A percentile compares a stretch with the other conserved stretches of the same genome.
These are phyloP conservation scores for Septoria linicola DNA, from an alignment of 2,329 filamentous ascomycete genomes.

Conservation along the genomic window DNA sequence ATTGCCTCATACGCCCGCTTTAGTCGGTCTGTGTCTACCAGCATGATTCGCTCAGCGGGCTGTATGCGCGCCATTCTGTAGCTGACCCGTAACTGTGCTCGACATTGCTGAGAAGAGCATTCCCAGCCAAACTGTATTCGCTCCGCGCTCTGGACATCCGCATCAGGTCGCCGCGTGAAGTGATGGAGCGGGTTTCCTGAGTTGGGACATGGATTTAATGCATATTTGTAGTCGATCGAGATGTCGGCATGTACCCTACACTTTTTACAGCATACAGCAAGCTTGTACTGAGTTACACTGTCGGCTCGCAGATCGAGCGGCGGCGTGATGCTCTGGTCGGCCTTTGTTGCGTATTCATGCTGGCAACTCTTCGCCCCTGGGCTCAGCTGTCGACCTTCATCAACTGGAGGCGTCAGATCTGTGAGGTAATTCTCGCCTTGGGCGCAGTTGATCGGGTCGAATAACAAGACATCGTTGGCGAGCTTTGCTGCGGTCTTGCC, in stretches of 20 bases:
- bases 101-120: conserved; percentile 61
- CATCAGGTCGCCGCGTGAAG: conserved; percentile 40
- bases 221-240: conserved; percentile 49
- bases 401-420: conserved; percentile 56
- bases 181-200: conserved; percentile 61
- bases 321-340: conserved; percentile 53
- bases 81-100: conserved; percentile 53
- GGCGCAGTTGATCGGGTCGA: conserved; percentile 51
- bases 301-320: conserved; percentile 43
- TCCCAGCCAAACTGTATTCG: conserved; percentile 51
- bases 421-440: conserved; percentile 49
- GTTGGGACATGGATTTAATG: conserved; percentile 49
- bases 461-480: conserved; percentile 52
- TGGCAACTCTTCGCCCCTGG: conserved; percentile 52
- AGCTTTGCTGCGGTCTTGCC: conserved; percentile 53
- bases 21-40: conserved; percentile 56
- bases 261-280: conserved; percentile 60
- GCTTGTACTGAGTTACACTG: conserved; percentile 50
- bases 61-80: conserved; percentile 55
- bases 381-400: conserved; percentile 37
- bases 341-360: conserved; percentile 60
- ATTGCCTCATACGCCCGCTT: conserved; percentile 55
- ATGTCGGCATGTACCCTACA: conserved; percentile 65
- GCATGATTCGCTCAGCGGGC: conserved; percentile 48
- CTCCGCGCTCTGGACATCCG: conserved; percentile 17